Evolutionary conservation across 495 filamentous ascomycete species (phyloP).

Genomic region (Cenococcum geophilum): DNA sequence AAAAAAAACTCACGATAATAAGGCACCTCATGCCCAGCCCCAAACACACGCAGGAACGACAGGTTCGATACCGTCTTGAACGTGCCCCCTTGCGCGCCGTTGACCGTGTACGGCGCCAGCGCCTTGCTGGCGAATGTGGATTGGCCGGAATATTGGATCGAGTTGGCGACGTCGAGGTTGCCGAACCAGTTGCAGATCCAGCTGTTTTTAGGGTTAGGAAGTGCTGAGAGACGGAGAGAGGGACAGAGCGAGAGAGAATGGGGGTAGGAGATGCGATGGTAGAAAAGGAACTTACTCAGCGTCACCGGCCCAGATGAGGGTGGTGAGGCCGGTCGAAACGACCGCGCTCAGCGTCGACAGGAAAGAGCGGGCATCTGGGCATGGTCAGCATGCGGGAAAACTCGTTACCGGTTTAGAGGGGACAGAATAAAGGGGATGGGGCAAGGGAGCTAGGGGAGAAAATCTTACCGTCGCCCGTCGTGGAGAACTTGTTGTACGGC

Average conservation of each 20-base stretch:
- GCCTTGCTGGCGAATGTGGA: constrained; percentile 39
- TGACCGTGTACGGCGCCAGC: constrained; percentile 45
- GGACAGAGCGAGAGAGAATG: too few species aligned
- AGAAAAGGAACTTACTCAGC: constrained; percentile 15
- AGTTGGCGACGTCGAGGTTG: constrained; percentile 41
- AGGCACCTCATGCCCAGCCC: constrained; percentile 49
- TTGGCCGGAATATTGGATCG: constrained; percentile 31
- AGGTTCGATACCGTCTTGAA: constrained; percentile 51
- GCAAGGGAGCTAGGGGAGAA: too few species aligned
- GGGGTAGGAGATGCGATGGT: not conserved
- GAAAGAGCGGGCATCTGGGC: constrained; percentile 44
- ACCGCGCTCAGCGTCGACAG: constrained; percentile 45
- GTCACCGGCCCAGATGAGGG: constrained; percentile 51
- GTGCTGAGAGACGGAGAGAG: not conserved
- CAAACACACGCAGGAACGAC: constrained; percentile 48
- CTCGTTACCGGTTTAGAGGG: constrained; percentile 10
- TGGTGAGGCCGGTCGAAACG: constrained; percentile 45
- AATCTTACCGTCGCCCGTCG: constrained; percentile 45
- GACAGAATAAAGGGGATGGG: too few species aligned
- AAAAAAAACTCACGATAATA: constrained; percentile 43
- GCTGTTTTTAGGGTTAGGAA: constrained; percentile 39
- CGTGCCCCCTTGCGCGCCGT: constrained; percentile 42
- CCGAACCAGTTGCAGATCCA: constrained; percentile 56
- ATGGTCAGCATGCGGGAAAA: constrained; percentile 38
- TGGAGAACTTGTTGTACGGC: constrained; percentile 41